phyloP scores from a whole-genome alignment of 345 rosid species.

The Syzygium jambos region DNA sequence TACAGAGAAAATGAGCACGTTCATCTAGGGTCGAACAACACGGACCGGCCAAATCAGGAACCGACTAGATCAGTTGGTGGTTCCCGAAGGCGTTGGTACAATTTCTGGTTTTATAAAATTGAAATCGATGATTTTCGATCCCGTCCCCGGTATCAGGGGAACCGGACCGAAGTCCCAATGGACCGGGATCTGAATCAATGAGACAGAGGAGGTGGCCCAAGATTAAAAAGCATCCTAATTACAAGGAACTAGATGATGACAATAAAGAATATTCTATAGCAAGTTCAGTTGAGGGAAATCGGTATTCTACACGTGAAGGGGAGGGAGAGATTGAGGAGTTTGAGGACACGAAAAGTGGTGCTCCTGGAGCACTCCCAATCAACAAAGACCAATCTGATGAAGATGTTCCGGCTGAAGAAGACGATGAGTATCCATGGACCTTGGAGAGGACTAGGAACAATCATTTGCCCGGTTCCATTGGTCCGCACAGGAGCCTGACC shows the following conservation, averaged over 20 bases:
- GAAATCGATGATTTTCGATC: too few relatives aligned
- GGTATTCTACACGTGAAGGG: conserved; percentile 73
- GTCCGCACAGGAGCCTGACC: too few relatives aligned
- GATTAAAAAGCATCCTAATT: conserved; percentile 73
- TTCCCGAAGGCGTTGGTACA: too few relatives aligned
- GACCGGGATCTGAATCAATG: conserved; percentile 30
- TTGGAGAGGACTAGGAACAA: conserved; percentile 42
- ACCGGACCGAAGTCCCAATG: conserved; percentile 15
- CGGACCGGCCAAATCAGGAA: too few relatives aligned
- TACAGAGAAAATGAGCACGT: background rate
- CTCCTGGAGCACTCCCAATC: conserved; percentile 42
- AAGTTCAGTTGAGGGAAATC: conserved; percentile 80
- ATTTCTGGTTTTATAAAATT: too few relatives aligned
- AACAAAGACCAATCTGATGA: conserved; percentile 75
- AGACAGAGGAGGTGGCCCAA: conserved; percentile 86
- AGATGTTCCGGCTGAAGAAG: conserved; percentile 51
- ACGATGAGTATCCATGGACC: conserved; percentile 45
- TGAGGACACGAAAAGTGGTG: conserved; percentile 74
- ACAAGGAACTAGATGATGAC: conserved; percentile 93
- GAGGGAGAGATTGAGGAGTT: conserved; percentile 77
- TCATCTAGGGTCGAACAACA: too few relatives aligned
- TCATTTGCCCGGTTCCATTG: conserved; percentile 2
- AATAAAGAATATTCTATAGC: conserved; percentile 79
- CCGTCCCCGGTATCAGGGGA: too few relatives aligned
- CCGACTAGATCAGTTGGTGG: too few relatives aligned